Conservation (phyloP, 208 protist species). For the Crithidia thermophila region DNA sequence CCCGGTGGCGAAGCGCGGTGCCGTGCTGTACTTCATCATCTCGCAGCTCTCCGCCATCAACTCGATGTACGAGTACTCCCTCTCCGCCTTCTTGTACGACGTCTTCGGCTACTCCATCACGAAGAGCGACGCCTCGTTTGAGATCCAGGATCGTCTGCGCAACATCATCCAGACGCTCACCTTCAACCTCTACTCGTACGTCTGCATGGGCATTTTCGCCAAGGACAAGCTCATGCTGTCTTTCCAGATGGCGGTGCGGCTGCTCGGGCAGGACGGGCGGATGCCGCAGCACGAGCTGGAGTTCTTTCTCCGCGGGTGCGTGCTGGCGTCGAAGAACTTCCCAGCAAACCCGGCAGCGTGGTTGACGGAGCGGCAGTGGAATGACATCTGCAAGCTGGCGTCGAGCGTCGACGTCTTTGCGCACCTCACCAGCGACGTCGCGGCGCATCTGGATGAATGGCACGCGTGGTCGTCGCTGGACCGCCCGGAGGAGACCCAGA, state of each 20-base stretch:
- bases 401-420: conserved; percentile 79
- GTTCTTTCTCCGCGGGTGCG: conserved; percentile 98
- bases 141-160: conserved; percentile 93
- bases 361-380: conserved; percentile 97
- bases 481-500: conserved; percentile 89
- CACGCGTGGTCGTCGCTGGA: conserved; percentile 91
- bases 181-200: conserved; percentile 97
- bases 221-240: conserved; percentile 98
- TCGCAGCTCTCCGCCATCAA: conserved; percentile 96
- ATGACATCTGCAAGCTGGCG: conserved; percentile 93
- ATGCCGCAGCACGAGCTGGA: conserved; percentile 94
- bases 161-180: conserved; percentile 98
- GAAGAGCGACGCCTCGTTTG: conserved; percentile 91
- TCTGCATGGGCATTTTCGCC: conserved; percentile 99
- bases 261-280: conserved; percentile 91
- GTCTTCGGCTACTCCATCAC: conserved; percentile 97
- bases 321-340: conserved; percentile 93
- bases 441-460: conserved; percentile 92
- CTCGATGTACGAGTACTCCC: conserved; percentile 99
- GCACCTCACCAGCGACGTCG: conserved; percentile 72
- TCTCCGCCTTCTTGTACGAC: conserved; percentile 96
- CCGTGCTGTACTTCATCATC: conserved; percentile 99
- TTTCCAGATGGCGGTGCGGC: conserved; percentile 97
- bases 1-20: conserved; percentile 96
- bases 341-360: conserved; percentile 87